Conservation (phyloP, 2,329 filamentous ascomycete species). For the Trichoderma pleuroti region DNA sequence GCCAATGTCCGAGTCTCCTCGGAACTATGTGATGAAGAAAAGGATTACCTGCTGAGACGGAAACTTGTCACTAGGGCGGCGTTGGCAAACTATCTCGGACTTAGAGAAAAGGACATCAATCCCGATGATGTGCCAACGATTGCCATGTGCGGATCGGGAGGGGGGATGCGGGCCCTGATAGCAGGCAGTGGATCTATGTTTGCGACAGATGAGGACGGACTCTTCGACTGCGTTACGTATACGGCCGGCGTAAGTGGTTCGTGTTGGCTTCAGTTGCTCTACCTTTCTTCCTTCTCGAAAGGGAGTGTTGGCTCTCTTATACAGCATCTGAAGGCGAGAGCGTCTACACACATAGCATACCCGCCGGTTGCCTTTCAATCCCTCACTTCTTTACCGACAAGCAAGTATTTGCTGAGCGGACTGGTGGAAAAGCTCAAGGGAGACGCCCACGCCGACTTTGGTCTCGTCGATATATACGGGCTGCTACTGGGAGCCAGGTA, state of each 20-base stretch:
- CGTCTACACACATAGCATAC: conserved; percentile 88
- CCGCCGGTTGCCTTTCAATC: conserved; percentile 79
- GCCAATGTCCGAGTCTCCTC: conserved; percentile 78
- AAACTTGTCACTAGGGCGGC: conserved; percentile 66
- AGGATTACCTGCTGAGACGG: conserved; percentile 66
- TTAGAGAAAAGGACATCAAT: conserved; percentile 78
- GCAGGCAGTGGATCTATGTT: conserved; percentile 85
- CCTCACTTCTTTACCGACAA: conserved; percentile 84
- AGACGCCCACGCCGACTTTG: conserved; percentile 66
- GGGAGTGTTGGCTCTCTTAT: conserved; percentile 67
- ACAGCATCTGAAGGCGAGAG: conserved; percentile 79
- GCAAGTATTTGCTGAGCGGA: conserved; percentile 83
- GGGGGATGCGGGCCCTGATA: conserved; percentile 83
- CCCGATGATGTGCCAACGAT: conserved; percentile 91
- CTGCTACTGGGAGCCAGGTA: conserved; percentile 79
- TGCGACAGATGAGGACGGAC: conserved; percentile 76
- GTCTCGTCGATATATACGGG: conserved; percentile 90
- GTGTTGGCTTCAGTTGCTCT: conserved; percentile 90
- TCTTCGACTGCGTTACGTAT: conserved; percentile 94
- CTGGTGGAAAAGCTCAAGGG: conserved; percentile 89
- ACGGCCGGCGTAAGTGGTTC: conserved; percentile 93
- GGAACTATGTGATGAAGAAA: conserved; percentile 79
- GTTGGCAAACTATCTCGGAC: conserved; percentile 74
- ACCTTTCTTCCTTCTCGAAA: conserved; percentile 67
- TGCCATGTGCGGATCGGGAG: conserved; percentile 90